Percentiles rank a stretch among this genome's conserved stretches.
Evolutionary conservation across 257 asterid genomes (phyloP).

Genomic region (Anisodus acutangulus): DNA sequence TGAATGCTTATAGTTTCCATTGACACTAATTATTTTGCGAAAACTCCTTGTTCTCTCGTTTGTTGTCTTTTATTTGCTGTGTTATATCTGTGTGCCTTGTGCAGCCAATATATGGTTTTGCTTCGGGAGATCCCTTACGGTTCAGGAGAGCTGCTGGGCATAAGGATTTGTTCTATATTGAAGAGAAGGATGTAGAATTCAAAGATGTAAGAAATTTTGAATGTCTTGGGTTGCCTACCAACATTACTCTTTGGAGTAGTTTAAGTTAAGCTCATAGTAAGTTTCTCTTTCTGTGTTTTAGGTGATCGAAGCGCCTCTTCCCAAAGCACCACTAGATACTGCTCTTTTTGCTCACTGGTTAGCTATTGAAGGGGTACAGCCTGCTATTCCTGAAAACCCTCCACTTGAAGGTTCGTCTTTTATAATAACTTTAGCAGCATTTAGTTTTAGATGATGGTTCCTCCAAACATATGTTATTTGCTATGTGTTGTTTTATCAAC

Average conservation of each 20-base stretch:
- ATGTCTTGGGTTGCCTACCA: conserved; percentile 2
- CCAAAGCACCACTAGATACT: conserved; percentile 87
- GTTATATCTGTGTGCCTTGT: conserved; percentile 2
- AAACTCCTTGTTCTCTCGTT: background rate
- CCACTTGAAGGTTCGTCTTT: conserved; percentile 72
- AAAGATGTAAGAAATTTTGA: conserved; percentile 66
- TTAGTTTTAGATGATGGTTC: conserved; percentile 8
- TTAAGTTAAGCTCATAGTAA: background rate
- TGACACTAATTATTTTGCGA: background rate
- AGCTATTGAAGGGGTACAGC: conserved; percentile 95
- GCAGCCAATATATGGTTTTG: conserved; percentile 96
- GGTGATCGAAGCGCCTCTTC: conserved; percentile 97
- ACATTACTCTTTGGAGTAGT: conserved; percentile 11
- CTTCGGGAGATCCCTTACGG: conserved; percentile 81
- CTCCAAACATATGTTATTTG: background rate
- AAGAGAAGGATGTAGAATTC: conserved; percentile 89
- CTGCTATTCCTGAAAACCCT: conserved; percentile 96
- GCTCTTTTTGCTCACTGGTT: conserved; percentile 88
- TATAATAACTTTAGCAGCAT: conserved; percentile 32
- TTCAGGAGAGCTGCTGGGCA: conserved; percentile 93
- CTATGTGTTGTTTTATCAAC: background rate
- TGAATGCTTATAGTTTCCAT: background rate
- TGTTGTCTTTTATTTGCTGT: background rate
- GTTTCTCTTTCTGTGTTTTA: conserved; percentile 38
- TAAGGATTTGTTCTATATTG: conserved; percentile 88